phyloP scores from a whole-genome alignment of 768 basidiomycete genomes.

The Roridomyces roridus region DNA sequence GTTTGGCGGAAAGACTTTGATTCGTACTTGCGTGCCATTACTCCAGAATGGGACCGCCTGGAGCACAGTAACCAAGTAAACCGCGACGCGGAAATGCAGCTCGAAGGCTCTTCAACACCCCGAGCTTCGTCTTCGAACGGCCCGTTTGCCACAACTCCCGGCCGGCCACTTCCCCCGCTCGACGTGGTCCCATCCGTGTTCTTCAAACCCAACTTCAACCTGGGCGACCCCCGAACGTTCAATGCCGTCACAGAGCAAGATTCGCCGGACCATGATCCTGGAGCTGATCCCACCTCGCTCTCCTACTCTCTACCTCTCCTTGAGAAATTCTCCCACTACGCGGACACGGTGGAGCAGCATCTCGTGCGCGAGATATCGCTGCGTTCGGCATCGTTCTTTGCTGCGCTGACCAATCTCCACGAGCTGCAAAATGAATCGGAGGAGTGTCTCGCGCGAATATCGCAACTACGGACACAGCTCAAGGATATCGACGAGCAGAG shows the following conservation, averaged over 20 bases:
- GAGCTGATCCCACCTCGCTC: conserved; percentile 63
- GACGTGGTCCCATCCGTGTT: conserved; percentile 81
- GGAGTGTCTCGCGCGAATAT: conserved; percentile 79
- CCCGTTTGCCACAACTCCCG: conserved; percentile 35
- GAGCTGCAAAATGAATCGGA: conserved; percentile 90
- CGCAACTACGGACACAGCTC: conserved; percentile 72
- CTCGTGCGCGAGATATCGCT: conserved; percentile 91
- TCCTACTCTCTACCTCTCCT: conserved; percentile 77
- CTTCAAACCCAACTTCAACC: conserved; percentile 79
- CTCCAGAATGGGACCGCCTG: conserved; percentile 81
- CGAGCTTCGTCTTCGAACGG: conserved; percentile 27
- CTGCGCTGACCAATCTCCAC: conserved; percentile 92
- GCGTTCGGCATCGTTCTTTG: conserved; percentile 93
- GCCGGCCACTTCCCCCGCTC: conserved; percentile 68
- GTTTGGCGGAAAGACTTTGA: conserved; percentile 87
- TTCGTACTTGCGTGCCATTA: conserved; percentile 73
- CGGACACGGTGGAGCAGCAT: conserved; percentile 94
- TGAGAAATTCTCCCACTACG: conserved; percentile 89
- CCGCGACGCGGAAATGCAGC: conserved; percentile 45
- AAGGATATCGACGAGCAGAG: conserved; percentile 77
- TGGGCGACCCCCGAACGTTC: conserved; percentile 82
- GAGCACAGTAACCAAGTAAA: conserved; percentile 51
- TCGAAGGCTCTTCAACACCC: conserved; percentile 39
- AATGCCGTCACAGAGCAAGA: conserved; percentile 73
- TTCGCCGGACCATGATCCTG: conserved; percentile 39